A percentile compares a stretch with the other conserved stretches of the same genome.
Evolutionary conservation across 2,329 filamentous ascomycete genomes (phyloP).

Genomic region (Peltaster fructicola): DNA sequence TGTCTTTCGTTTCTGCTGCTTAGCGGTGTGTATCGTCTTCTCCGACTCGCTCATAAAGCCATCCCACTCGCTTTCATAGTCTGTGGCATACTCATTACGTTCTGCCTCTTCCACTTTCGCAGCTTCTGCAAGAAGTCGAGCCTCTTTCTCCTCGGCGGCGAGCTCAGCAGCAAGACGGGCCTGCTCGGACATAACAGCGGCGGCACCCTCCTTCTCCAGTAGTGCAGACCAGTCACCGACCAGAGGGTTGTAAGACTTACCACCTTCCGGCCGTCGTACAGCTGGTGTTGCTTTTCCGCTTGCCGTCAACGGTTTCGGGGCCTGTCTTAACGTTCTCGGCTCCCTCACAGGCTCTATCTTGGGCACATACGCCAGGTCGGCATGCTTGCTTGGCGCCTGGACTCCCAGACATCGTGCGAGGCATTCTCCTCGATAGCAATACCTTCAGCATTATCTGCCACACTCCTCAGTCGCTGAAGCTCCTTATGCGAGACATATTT

Average conservation of each 20-base stretch:
- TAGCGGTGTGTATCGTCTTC: slow-evolving; percentile 43
- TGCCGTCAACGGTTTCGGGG: slow-evolving; percentile 66
- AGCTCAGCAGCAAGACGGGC: slow-evolving; percentile 51
- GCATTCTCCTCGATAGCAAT: slow-evolving; percentile 34
- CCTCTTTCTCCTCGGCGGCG: slow-evolving; percentile 47
- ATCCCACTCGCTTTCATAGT: slow-evolving; percentile 65
- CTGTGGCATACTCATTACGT: slow-evolving; percentile 48
- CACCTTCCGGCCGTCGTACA: slow-evolving; percentile 60
- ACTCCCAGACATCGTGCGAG: slow-evolving; percentile 63
- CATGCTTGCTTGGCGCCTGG: slow-evolving; percentile 32
- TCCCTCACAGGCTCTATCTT: too few relatives aligned
- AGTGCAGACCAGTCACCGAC: slow-evolving; percentile 74
- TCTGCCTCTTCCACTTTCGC: slow-evolving; percentile 56
- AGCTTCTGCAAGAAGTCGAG: slow-evolving; percentile 54
- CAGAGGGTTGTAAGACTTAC: slow-evolving; percentile 81
- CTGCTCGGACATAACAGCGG: slow-evolving; percentile 62
- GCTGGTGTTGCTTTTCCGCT: slow-evolving; percentile 65
- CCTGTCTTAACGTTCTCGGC: slow-evolving; percentile 59
- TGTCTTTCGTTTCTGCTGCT: slow-evolving; percentile 71
- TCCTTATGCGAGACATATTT: slow-evolving; percentile 70
- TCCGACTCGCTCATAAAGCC: slow-evolving; percentile 29
- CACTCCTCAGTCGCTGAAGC: slow-evolving; percentile 54
- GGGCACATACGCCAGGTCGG: slow-evolving; percentile 46
- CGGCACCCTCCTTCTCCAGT: slow-evolving; percentile 55
- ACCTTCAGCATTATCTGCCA: slow-evolving; percentile 55